These are phyloP conservation scores for Vigna radiata DNA, from an alignment of 306 rosid genomes.

Conservation along the genomic window DNA sequence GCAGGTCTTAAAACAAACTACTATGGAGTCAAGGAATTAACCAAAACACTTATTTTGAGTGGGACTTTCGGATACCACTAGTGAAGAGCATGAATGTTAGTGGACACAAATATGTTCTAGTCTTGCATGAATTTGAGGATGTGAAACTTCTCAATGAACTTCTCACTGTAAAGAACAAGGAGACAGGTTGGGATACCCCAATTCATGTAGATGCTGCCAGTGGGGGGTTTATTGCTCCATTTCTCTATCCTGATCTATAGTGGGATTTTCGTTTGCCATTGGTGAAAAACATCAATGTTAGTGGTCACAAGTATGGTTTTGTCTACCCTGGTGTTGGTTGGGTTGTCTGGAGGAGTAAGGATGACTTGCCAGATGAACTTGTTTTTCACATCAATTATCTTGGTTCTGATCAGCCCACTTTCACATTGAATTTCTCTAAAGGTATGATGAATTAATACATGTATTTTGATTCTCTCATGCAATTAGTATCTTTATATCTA, in stretches of 20 bases:
- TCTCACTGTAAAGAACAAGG: conserved; percentile 66
- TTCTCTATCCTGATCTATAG: conserved; percentile 71
- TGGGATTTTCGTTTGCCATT: conserved; percentile 88
- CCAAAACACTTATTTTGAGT: too few species aligned
- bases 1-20: too few species aligned
- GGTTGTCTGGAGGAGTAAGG: conserved; percentile 88
- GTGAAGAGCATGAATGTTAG: too few species aligned
- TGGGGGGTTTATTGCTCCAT: conserved; percentile 88
- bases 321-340: conserved; percentile 93
- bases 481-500: neutral
- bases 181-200: conserved; percentile 78
- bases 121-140: conserved; percentile 95
- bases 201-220: conserved; percentile 92
- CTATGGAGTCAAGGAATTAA: too few species aligned
- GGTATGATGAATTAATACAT: conserved; percentile 44
- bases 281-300: conserved; percentile 87
- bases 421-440: conserved; percentile 93
- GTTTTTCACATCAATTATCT: conserved; percentile 90
- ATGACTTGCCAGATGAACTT: conserved; percentile 86
- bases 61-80: too few species aligned
- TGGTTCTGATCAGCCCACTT: conserved; percentile 94
- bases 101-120: too few species aligned
- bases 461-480: neutral
- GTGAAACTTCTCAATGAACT: conserved; percentile 83
- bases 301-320: conserved; percentile 94